Evolutionary conservation across 768 basidiomycete genomes (phyloP), one percentile per base, ranked within the genome.

Genomic region (Tricholoma bakamatsutake): DNA sequence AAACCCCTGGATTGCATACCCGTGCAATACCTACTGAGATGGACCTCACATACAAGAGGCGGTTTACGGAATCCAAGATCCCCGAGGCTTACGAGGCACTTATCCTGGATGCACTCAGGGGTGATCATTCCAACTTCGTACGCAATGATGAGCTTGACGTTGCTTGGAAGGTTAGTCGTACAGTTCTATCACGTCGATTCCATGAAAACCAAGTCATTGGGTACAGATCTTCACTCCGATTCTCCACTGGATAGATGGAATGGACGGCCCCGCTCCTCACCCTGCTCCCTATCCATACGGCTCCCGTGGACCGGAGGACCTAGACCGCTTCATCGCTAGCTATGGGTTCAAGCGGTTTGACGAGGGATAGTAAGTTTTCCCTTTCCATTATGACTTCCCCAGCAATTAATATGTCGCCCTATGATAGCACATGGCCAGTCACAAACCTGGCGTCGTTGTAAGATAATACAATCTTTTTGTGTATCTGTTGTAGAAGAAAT

Each of bases 71-170:
- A 58, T 71, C 84, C 49, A 87, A 88, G 71, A 98, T 99, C 59
- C 97, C 97, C 30, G 96, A 97, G 76, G 96, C 94, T 31, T 96
- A 97, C 69, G 92, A 98, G 74, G 87, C 88, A 9, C 84, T 99
- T 57, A 95, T 99, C 66, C 79, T 98, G 56, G 96, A 99, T 66
- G 92, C 93, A 12, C 80, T 99, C 71, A 90, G 87, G 69, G 96
- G 96, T n/a, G 96, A 99, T 66, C 95, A 98, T 73, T 96, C 93
- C 27, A 99, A 99, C 78, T 99, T 99, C 76, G 96, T 99, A 56
- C 85, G 96, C 59, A 83, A 98, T 69, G 96, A 99, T 71, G 96
- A 99, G 72, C 79, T 99, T 63, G 96, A 98, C 65, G 86, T 88
- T 52, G 97, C 96, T 2, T 99, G 96, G 96, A 97, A 96, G 86